phyloP scores from a whole-genome alignment of 1,284 basidiomycete genomes.

The Apiotrichum akiyoshidainum region DNA sequence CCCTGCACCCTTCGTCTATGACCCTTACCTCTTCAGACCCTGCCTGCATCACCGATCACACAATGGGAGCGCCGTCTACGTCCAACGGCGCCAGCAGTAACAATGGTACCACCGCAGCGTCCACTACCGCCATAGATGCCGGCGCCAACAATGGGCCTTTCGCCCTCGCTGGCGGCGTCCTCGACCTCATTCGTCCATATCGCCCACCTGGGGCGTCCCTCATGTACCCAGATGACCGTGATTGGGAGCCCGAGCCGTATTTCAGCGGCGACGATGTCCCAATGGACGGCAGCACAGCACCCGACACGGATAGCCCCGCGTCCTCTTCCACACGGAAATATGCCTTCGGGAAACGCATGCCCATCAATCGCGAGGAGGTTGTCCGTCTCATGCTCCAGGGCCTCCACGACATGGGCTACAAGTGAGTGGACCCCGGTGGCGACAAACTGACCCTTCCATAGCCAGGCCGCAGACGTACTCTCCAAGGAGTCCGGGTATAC shows the following conservation, averaged over 20 bases:
- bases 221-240: constrained; percentile 46
- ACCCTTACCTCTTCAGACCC: neutral
- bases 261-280: constrained; percentile 3
- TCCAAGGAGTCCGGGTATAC: constrained; percentile 89
- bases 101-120: constrained; percentile 5
- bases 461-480: constrained; percentile 80
- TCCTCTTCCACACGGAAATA: constrained; percentile 4
- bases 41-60: neutral
- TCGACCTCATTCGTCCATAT: constrained; percentile 11
- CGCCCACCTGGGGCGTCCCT: constrained; percentile 21
- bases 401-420: constrained; percentile 86
- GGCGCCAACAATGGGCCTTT: constrained; percentile 4
- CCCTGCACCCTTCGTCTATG: neutral
- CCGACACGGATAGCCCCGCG: constrained; percentile 15
- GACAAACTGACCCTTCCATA: constrained; percentile 41
- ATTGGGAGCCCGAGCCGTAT: constrained; percentile 29
- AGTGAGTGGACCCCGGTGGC: constrained; percentile 58
- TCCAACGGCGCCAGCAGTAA: constrained; percentile 11
- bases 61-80: constrained; percentile 13
- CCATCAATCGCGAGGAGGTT: constrained; percentile 81
- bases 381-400: constrained; percentile 87
- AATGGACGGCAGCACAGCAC: constrained; percentile 12
- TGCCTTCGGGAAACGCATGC: constrained; percentile 38
- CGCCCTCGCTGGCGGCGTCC: neutral
- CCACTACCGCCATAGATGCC: neutral